Base-by-base conservation (phyloP, 169 alveolate species). In the Plasmodium chabaudi region DNA sequence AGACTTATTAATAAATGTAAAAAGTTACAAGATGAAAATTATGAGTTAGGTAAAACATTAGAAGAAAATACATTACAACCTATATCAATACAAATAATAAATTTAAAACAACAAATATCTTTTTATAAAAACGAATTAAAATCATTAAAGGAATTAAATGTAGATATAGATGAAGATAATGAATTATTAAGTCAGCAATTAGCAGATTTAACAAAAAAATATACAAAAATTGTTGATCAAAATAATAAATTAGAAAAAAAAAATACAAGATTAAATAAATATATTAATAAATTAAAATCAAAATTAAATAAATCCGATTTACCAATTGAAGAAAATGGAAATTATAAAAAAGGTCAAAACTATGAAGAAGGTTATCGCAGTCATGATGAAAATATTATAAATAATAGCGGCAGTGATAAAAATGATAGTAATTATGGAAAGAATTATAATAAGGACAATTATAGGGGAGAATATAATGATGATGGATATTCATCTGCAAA, bases 11-110 rank as follows among this genome's bases (percentile, higher is more conserved):
- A 69, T 21, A 92, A 92, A 53, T 92, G 95, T 53, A 89, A 73
- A 68, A 86, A 93, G 9, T 69, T 92, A 27, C 95, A 88, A 79
- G 94, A 92, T 39, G 95, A 92, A 57, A 92, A 92, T 72, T 71
- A 79, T 47, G 95, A 92, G 63, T 51, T 92, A 6, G 95, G 95
- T n/a, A 60, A 87, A 49, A 72, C 94, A n/a, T 65, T 92, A 34
- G 91, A 88, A 21, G 95, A 92, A 27, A 90, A 75, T 23, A 71
- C 47, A 12, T 60, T 89, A 27, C 93, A 84, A 47, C 89, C 95
- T 0, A 42, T 90, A 17, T 63, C 87, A 7, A 65, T 70, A 27
- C 89, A 87, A 60, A 70, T 89, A 9, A 70, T 71, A 12, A 73
- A 72, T 44, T 69, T 92, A 39, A 87, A 89, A 23, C 89, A 92